phyloP scores from a whole-genome alignment of 768 basidiomycete genomes.

The Rhizopogon vesiculosus region DNA sequence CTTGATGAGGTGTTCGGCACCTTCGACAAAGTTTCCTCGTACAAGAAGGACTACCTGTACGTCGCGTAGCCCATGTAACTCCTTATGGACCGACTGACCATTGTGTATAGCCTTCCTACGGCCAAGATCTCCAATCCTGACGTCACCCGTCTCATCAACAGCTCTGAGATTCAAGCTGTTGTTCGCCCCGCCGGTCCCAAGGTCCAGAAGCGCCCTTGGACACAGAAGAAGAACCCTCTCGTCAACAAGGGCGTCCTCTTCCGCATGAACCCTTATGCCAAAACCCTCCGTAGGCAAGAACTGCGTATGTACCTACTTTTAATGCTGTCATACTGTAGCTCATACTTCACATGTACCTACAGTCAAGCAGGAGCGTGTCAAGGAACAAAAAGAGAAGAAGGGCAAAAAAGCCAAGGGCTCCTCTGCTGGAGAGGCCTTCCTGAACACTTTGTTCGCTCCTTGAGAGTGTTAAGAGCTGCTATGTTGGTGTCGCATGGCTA shows the following conservation, averaged over 20 bases:
- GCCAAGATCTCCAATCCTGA: conserved; percentile 98
- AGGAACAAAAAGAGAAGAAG: conserved; percentile 51
- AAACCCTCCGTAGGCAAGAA: conserved; percentile 87
- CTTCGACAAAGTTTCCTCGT: conserved; percentile 76
- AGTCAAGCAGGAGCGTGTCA: conserved; percentile 80
- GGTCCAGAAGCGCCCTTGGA: conserved; percentile 89
- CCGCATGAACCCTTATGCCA: conserved; percentile 98
- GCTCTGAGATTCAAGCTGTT: conserved; percentile 95
- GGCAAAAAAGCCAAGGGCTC: conserved; percentile 61
- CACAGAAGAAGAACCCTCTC: conserved; percentile 99
- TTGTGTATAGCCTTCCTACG: conserved; percentile 65
- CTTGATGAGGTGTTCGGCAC: conserved; percentile 97
- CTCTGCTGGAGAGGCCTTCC: conserved; percentile 80
- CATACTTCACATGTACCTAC: conserved; percentile 8
- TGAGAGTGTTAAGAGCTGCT: conserved; percentile 34
- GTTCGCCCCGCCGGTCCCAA: conserved; percentile 86
- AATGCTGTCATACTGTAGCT: background rate
- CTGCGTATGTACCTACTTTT: conserved; percentile 53
- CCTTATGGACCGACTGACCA: background rate
- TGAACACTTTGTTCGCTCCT: conserved; percentile 79
- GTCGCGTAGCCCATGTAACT: conserved; percentile 18
- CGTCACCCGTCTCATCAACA: conserved; percentile 96
- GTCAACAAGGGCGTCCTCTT: conserved; percentile 91
- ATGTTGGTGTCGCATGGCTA: background rate
- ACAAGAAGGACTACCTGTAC: conserved; percentile 89